Conservation (phyloP, 1,284 basidiomycete genomes). For the Naganishia albida region DNA sequence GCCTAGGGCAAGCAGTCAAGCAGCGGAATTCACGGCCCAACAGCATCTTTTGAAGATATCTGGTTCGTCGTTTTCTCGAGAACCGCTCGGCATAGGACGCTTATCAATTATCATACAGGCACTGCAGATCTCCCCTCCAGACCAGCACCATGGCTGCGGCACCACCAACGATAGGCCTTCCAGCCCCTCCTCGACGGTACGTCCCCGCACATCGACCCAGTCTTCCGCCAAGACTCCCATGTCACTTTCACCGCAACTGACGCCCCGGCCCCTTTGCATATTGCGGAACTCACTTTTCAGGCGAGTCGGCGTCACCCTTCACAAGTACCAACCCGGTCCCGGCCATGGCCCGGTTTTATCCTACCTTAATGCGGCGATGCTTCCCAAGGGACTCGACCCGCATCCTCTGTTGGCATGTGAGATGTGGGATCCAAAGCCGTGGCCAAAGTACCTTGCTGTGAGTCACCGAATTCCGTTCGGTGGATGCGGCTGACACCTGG, state of each 20-base stretch:
- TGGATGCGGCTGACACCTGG: not conserved
- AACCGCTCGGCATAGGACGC: too few relatives aligned
- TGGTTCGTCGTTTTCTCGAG: too few relatives aligned
- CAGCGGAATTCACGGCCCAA: too few relatives aligned
- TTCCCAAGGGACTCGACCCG: slow-evolving; percentile 30
- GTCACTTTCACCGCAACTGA: not conserved
- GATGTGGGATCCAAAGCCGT: slow-evolving; percentile 37
- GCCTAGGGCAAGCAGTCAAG: too few relatives aligned
- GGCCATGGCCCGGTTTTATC: slow-evolving; percentile 34
- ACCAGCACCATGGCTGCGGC: slow-evolving; percentile 19
- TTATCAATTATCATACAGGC: too few relatives aligned
- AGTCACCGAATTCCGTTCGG: not conserved
- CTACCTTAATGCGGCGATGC: slow-evolving; percentile 33
- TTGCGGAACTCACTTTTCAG: slow-evolving; percentile 5
- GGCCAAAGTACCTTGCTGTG: slow-evolving; percentile 36
- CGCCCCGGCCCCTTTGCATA: too few relatives aligned
- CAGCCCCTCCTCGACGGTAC: slow-evolving; percentile 23
- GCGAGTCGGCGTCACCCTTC: slow-evolving; percentile 22
- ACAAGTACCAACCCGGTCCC: slow-evolving; percentile 34
- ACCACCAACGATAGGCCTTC: slow-evolving; percentile 26
- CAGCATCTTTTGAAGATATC: too few relatives aligned
- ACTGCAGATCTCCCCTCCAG: not conserved
- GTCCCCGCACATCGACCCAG: not conserved
- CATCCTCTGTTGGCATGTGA: slow-evolving; percentile 34
- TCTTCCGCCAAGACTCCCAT: not conserved